Conservation (phyloP, 176 grass and related monocot species). For the Hordeum marinum region DNA sequence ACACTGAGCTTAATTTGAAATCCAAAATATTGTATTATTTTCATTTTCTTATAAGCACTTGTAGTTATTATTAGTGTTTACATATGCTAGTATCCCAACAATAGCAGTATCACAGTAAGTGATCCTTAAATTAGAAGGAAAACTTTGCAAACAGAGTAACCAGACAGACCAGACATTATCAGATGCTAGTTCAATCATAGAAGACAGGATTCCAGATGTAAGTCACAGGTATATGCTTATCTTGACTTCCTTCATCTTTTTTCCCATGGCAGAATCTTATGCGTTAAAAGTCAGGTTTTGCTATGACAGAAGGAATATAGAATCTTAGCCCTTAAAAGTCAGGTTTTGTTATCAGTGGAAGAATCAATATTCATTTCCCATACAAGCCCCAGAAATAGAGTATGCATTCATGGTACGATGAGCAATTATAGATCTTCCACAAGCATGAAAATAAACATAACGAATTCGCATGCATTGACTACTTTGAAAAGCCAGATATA, state of each 20-base stretch:
- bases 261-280: constrained; percentile 10
- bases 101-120: not conserved
- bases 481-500: not conserved
- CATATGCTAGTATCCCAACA: not conserved
- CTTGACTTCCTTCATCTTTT: not conserved
- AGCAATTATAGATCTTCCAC: not conserved
- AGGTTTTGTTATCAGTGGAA: not conserved
- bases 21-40: not conserved
- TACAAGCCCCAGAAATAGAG: not conserved
- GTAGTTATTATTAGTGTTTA: not conserved
- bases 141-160: not conserved
- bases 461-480: not conserved
- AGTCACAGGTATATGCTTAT: constrained; percentile 33
- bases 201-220: not conserved
- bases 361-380: not conserved
- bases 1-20: not conserved
- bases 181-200: constrained; percentile 23
- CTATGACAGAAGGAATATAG: not conserved
- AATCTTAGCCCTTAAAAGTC: constrained; percentile 21
- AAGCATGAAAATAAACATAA: not conserved
- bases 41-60: not conserved
- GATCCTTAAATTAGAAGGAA: not conserved
- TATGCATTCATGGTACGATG: not conserved
- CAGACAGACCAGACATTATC: constrained; percentile 25
- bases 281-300: not conserved